Evolutionary conservation across 257 asterid species (phyloP), one percentile per base, ranked within the genome.

Genomic region (Nicotiana noctiflora): DNA sequence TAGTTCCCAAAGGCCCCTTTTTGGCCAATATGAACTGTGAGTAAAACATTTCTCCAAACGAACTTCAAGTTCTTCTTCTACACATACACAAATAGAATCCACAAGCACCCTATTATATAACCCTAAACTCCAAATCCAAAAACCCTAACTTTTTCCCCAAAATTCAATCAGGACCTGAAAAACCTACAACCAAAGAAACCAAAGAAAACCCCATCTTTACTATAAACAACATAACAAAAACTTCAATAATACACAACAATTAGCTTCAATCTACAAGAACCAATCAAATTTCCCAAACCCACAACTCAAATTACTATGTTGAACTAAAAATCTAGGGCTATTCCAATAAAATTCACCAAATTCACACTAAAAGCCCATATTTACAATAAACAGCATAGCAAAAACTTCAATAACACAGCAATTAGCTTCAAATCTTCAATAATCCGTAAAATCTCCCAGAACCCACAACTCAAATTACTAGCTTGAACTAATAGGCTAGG

Each of bases 1-100:
- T 94, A 52, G 99, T 95, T 68, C 99, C 99, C 21, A 95, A 65
- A 27, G 99, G 99, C 72, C 99, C 99, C 95, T 95, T 95, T 82
- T 95, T 95, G 0, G 99, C 99, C 88, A 95, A 87, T 87, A 95
- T 95, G 81, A 95, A 95, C 84, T 95, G 99, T 1, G 99, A 95
- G 86, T 93, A 95, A 76, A 95, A 95, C 99, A 95, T 95, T 40
- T 89, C 88, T 60, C 80, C 75, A n/a, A 34, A 49, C 40, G 19
- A 76, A 61, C 61, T 61, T 21, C 81, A 79, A 79, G 40, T 11
- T 21, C 75, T 78, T 40, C 59, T 78, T 21, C 15, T 21, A 40
- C 53, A 1, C 74, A n/a, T 57, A 40, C 75, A 37, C 64, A 76
- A 15, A 18, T 18, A 67, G 14, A 67, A 57, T 57, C 63, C 10